phyloP scores from a whole-genome alignment of 2,329 filamentous ascomycete species.

The Capronia epimyces region DNA sequence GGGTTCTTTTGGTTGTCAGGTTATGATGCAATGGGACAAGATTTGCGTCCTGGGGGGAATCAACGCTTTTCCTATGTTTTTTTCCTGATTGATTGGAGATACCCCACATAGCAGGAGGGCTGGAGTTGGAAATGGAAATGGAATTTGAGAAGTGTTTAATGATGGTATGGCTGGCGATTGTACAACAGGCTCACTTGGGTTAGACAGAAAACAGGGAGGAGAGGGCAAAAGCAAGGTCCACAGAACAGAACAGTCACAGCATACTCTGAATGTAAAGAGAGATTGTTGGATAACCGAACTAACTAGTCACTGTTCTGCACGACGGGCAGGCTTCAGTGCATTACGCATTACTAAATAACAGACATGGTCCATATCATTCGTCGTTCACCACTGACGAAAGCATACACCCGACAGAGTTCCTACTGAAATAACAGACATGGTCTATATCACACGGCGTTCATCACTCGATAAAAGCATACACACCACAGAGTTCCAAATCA shows the following conservation, averaged over 20 bases:
- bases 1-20: background rate
- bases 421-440: too few species aligned
- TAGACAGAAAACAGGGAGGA: background rate
- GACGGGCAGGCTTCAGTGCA: background rate
- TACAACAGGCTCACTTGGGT: background rate
- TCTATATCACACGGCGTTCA: too few species aligned
- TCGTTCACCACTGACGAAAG: too few species aligned
- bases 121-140: background rate
- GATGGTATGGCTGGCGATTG: background rate
- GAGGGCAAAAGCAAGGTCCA: background rate
- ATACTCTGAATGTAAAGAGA: too few species aligned
- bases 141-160: background rate
- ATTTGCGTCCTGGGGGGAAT: background rate
- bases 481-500: too few species aligned
- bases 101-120: constrained; percentile 19
- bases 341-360: too few species aligned
- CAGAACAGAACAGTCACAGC: too few species aligned
- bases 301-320: background rate
- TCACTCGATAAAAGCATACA: too few species aligned
- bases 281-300: too few species aligned
- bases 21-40: background rate
- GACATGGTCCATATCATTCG: too few species aligned
- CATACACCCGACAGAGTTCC: too few species aligned
- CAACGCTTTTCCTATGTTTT: background rate
- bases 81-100: constrained; percentile 6